Evolutionary conservation across 345 rosid species (phyloP), one percentile per base, ranked within the genome.

Genomic region (Brassica rapa): DNA sequence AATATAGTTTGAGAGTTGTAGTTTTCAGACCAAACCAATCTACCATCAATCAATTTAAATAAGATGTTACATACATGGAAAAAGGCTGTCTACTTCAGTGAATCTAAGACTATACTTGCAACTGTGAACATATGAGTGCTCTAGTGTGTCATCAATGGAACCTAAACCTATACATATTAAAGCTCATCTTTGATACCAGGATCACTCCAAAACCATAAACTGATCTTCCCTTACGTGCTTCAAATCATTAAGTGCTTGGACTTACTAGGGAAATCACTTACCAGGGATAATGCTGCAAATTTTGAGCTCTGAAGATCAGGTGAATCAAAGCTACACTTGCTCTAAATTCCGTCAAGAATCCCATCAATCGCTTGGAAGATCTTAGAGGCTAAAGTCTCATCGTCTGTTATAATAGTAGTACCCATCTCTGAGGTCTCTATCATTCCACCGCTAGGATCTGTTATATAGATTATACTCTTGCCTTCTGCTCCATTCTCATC

Each of bases 321-420:
- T 10, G 43, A 72, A 62, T 0, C 33, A 12, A 75, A 16, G 15
- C 4, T 7, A 21, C 12, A 35, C 65, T 70, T 41, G 21, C 32
- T 69, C 80, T 84, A 92, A 23, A 86, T 66, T 11, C 88, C 87
- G 63, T 83, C 88, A 82, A 89, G 68, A 43, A 85, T 15, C 30
- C 55, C 77, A 71, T 53, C 80, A 41, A 91, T 79, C 3, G 88
- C 92, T 70, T 84, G 77, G 39, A 77, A 76, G 39, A 90, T 83
- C n/a, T 14, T 61, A 6, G 86, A 64, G 41, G 88, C 89, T 39
- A 91, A 59, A 73, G 63, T 70, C 80, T 82, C 81, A 76, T 90
- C 80, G 16, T 83, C 76, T 69, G 92, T 77, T 71, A 72, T 77
- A 14, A 91, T 77, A 41, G 76, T 30, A 25, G 89, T 89, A 37